A percentile compares a stretch with the other conserved stretches of the same genome.
Conservation (phyloP, 495 filamentous ascomycete species). For the Penicillium simplicissimum region DNA sequence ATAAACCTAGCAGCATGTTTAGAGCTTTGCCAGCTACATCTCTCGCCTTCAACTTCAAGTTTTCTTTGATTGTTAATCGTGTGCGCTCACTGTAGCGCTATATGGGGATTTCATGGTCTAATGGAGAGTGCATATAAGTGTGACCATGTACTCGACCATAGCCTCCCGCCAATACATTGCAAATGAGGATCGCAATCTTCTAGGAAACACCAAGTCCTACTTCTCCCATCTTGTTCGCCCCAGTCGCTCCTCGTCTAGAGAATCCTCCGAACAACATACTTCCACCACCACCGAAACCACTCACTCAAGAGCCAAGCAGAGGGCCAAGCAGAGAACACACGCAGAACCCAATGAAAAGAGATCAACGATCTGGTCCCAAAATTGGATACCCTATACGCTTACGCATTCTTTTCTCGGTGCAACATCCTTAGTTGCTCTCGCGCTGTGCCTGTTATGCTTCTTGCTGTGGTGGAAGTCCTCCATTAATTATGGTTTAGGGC, state of each 20-base stretch:
- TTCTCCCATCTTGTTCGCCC: constrained; percentile 16
- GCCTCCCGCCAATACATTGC: constrained; percentile 11
- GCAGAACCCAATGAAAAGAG: no score
- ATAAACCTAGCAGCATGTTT: no score
- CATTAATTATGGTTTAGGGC: constrained; percentile 30
- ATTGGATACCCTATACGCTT: constrained; percentile 23
- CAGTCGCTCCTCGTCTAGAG: constrained; percentile 13
- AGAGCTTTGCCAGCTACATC: no score
- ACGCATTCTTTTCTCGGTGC: constrained; percentile 4
- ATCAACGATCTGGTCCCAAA: no score
- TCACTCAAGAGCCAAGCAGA: background rate
- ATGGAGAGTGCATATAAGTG: background rate
- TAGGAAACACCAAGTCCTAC: constrained; percentile 9
- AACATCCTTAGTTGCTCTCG: background rate
- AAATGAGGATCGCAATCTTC: constrained; percentile 12
- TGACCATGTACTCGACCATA: constrained; percentile 3
- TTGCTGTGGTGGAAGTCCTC: constrained; percentile 22
- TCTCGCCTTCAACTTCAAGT: no score
- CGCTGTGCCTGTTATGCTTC: constrained; percentile 15
- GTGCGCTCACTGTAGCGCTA: no score
- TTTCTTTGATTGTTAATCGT: no score
- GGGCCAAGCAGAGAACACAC: no score
- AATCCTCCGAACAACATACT: background rate
- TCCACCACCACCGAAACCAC: no score
- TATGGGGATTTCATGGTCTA: no score